Base-by-base conservation (phyloP, 2,329 filamentous ascomycete genomes). In the Ceratocystis eucalypticola region DNA sequence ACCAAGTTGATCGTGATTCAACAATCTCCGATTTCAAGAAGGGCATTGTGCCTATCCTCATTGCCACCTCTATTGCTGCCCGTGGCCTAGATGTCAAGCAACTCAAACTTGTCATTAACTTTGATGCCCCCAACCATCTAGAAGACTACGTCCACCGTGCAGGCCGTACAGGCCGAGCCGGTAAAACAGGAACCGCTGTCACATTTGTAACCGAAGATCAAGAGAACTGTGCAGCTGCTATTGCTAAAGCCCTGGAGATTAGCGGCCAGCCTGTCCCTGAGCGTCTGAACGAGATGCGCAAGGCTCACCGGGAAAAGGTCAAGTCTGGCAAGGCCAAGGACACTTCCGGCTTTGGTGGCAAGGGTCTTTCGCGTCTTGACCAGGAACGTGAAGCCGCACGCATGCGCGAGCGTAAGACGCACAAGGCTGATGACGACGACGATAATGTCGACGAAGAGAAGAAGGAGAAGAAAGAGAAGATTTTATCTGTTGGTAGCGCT, bases 71-170 rank as follows among this genome's bases (percentile, higher is more conserved):
- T 10, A 91, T 99, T 67, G 94, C 94, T 48, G 94, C 94, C 63
- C 89, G 94, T 75, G 94, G 94, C 68, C 80, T 99, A 50, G 94
- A 99, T 74, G 93, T 99, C 57, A 96, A 96, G 76, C 91, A 96
- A 74, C 81, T 99, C 44, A 96, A 95, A 75, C 82, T 97, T 41
- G 94, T 99, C 65, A 87, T 99, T 77, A 97, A 97, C 76, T 96
- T 91, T 74, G 92, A 96, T 73, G 89, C 88, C 0, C 93, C 92
- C 0, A 96, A 96, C 72, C 92, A 97, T 76, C 77, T 96, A 69
- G 94, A 99, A 76, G 94, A 97, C 73, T 97, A 97, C 72, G 93
- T 97, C 50, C 94, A 96, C 75, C 88, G 94, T 69, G 91, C 89
- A 66, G 94, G 94, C 61, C 89, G 94, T 71, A 97, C 94, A 6